phyloP scores from a whole-genome alignment of 2,329 filamentous ascomycete genomes.

The Penicillium sp. region DNA sequence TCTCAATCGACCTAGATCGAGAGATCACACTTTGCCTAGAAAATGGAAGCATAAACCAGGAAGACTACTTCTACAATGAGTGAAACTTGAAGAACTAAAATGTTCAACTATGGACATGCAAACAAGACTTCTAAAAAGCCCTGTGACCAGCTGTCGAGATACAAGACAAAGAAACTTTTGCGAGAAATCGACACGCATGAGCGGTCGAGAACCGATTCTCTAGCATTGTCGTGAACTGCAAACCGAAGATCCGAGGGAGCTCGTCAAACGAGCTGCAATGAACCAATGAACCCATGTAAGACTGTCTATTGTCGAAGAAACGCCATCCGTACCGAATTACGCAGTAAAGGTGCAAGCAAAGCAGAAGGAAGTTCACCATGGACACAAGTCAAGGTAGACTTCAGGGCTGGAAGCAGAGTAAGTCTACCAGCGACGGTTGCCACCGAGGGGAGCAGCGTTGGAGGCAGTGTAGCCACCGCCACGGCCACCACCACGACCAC shows the following conservation, averaged over 20 bases:
- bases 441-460: constrained; percentile 54
- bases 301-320: constrained; percentile 37
- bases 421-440: constrained; percentile 53
- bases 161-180: constrained; percentile 16
- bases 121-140: constrained; percentile 1
- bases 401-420: constrained; percentile 15
- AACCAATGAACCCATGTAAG: constrained; percentile 22
- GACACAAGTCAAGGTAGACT: constrained; percentile 25
- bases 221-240: constrained; percentile 9
- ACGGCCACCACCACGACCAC: constrained; percentile 46
- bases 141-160: background rate
- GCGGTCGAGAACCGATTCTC: constrained; percentile 11
- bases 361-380: constrained; percentile 28
- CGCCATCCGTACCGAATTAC: constrained; percentile 37
- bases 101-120: constrained; percentile 12
- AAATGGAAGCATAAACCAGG: too few species aligned
- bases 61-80: constrained; percentile 2
- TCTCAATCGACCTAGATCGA: too few species aligned
- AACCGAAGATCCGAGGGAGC: constrained; percentile 7
- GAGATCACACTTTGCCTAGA: too few species aligned
- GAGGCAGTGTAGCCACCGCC: constrained; percentile 51
- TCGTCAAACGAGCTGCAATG: constrained; percentile 7
- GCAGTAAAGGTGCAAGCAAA: constrained; percentile 20
- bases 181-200: constrained; percentile 18
- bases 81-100: background rate